Base-by-base conservation (phyloP, 2,329 filamentous ascomycete species). In the Trichoderma aggressivum region DNA sequence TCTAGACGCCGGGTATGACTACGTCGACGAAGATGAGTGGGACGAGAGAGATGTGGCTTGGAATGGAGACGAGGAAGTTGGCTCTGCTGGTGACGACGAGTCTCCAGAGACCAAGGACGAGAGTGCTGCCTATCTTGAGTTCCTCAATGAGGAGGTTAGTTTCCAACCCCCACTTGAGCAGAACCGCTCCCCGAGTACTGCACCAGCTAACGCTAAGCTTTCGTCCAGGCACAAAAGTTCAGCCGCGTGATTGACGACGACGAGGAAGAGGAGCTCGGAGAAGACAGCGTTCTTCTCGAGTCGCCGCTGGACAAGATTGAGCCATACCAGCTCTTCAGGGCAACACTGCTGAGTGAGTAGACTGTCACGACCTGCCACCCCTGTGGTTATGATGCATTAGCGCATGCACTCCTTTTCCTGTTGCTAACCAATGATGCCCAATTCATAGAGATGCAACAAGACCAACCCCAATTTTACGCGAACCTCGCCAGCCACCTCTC, bases 251-350 rank as follows among this genome's bases (percentile, higher is more conserved):
- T 88, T 36, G 87, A 88, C 18, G 89, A 91, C 30, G 88, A 91
- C 62, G 93, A 93, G 2, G 92, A 94, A 30, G 94, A 97, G 70
- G 94, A 97, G 69, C 90, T 98, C 59, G 89, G 97, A 21, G 95
- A 98, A 80, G 96, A 98, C 77, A 95, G 94, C 80, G 92, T 93
- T 72, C 86, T 98, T 65, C 88, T 99, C 3, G 96, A 99, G 82
- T 97, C 95, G 14, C 94, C 95, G 18, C 86, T 99, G 28, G 96
- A 99, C 81, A 96, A 96, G 83, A 87, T 99, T 73, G 96, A 99
- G 82, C 94, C 95, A 3, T 99, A 99, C 78, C 88, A 91, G 79
- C 85, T 97, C 73, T 98, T 99, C 87, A 92, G 94, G 80, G 86
- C 88, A 73, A 91, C 93, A 21, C 85, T 98, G 75, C 82, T 95